Conservation (phyloP, 23 red algal genomes). For the Pyropia yezoensis region DNA sequence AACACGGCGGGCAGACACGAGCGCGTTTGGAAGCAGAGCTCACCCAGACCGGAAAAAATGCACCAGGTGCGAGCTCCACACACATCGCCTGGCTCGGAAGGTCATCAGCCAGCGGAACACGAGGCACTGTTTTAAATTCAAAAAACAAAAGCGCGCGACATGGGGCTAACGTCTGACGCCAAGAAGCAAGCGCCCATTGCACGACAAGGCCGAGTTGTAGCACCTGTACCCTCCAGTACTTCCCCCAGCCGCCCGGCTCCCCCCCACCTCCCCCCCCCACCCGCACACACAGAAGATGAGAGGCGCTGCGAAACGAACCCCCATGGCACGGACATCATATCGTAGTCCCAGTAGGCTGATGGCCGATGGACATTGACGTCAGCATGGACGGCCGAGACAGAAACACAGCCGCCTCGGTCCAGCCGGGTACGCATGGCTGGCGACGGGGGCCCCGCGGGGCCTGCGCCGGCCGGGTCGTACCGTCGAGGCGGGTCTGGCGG, state of each 20-base stretch:
- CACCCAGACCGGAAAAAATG: too few species aligned
- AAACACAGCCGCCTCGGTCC: slow-evolving; percentile 47
- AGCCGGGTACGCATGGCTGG: slow-evolving; percentile 49
- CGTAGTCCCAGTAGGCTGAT: slow-evolving; percentile 96
- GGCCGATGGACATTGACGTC: slow-evolving; percentile 77
- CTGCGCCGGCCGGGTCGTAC: slow-evolving; percentile 63
- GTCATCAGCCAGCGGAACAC: too few species aligned
- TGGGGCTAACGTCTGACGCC: too few species aligned
- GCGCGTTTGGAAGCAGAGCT: too few species aligned
- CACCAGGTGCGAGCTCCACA: too few species aligned
- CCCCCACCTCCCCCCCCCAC: neutral
- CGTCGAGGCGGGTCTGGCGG: slow-evolving; percentile 26
- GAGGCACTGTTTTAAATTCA: too few species aligned
- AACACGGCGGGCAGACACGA: too few species aligned
- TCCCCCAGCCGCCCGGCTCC: neutral
- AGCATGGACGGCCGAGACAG: slow-evolving; percentile 70
- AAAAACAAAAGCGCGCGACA: too few species aligned
- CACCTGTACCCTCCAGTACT: too few species aligned
- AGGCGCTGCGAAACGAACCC: slow-evolving; percentile 39
- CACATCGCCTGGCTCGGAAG: too few species aligned
- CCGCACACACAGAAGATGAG: neutral
- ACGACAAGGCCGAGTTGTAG: too few species aligned
- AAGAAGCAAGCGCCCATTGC: too few species aligned
- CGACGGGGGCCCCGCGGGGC: slow-evolving; percentile 62
- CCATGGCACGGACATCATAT: slow-evolving; percentile 81